Evolutionary conservation across 805 yeast species (phyloP), one percentile per base, ranked within the genome.

Genomic region (Kuraishia ogatae): DNA sequence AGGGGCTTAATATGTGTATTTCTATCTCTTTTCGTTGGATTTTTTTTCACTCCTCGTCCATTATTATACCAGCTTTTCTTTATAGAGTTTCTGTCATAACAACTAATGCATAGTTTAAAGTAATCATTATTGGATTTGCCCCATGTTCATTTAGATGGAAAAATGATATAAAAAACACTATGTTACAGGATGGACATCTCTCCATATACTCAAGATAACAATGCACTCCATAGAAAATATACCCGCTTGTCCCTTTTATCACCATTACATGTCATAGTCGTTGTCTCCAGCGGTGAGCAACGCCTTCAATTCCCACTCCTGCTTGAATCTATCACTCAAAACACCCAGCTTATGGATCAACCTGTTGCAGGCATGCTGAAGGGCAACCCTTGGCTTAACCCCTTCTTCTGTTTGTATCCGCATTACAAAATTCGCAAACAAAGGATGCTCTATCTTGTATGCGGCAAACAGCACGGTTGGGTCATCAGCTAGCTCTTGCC

Each of bases 381-480:
- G 77, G 1, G 98, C 98, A 57, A 86, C 90, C 65, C 85, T 83
- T 29, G 99, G 99, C 47, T 90, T 80, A 68, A 91, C 91, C 53
- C 94, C 97, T 62, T 94, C 98, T 63, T 89, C 96, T 0, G 98
- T 93, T 71, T 94, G 99, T 43, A 94, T 81, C 72, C 99, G 83
- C 83, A 94, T 82, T 50, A 93, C 84, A 64, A 94, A 94, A 69
- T 89, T 89, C 47, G 99, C 97, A 71, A 94, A 94, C 60, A 94
- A 76, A 8, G 99, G 99, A 73, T 94, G 99, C 72, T 94, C 98
- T 50, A 94, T 91, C 70, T 94, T 94, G 77, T 94, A 94, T 39
- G 98, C 99, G 50, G 96, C 98, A 69, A 92, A 94, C 39, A 94
- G 68, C n/a, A 94, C 99, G 61, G 85, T 83, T 52, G 84, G 83